Conservation (phyloP, 345 rosid species). For the Eutrema japonicum region DNA sequence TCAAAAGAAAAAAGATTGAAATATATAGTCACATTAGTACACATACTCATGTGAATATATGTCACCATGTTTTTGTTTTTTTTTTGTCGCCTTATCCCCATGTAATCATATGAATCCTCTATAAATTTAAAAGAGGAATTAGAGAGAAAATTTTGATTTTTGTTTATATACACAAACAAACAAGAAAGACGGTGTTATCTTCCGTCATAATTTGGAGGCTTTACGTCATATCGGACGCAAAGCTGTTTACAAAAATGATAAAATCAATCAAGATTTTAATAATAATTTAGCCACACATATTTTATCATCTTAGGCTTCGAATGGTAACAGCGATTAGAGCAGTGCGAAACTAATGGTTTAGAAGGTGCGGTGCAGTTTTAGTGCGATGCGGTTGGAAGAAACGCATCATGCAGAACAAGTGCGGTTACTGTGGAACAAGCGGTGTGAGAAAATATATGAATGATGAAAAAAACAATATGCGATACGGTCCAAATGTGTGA, state of each 20-base stretch:
- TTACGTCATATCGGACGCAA: slow-evolving; percentile 39
- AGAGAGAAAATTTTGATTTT: neutral
- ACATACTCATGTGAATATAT: slow-evolving; percentile 14
- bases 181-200: slow-evolving; percentile 32
- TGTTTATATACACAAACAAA: neutral
- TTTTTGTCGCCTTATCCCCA: too few relatives aligned
- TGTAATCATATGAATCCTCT: too few relatives aligned
- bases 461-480: too few relatives aligned
- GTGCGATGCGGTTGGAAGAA: too few relatives aligned
- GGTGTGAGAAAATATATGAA: too few relatives aligned
- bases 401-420: too few relatives aligned
- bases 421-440: too few relatives aligned
- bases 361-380: too few relatives aligned
- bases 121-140: neutral
- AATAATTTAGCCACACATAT: slow-evolving; percentile 7
- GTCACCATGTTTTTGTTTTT: neutral
- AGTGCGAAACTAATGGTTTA: too few relatives aligned
- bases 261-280: neutral
- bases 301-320: neutral
- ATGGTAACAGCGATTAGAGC: too few relatives aligned
- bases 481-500: too few relatives aligned
- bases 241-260: slow-evolving; percentile 26
- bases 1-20: neutral
- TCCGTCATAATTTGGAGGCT: slow-evolving; percentile 30
- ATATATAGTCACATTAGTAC: neutral